Percentiles rank a stretch among this genome's conserved stretches.
These are phyloP conservation scores for Umbellularia californica DNA, from an alignment of 164 flowering plant species.

Conservation along the genomic window DNA sequence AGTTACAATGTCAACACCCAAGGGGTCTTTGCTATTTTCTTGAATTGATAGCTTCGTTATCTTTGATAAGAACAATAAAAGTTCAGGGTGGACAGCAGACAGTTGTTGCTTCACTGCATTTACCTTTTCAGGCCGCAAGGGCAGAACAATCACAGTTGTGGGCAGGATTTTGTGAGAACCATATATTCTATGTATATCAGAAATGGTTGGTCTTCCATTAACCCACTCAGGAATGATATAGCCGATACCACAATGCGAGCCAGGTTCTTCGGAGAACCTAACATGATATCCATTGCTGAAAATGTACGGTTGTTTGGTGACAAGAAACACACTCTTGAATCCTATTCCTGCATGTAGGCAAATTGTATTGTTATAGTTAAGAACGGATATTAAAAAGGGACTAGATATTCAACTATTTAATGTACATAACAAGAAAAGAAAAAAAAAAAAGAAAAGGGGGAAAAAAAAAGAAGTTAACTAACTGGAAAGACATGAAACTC, in stretches of 20 bases:
- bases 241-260: slow-evolving; percentile 35
- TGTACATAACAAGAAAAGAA: no score
- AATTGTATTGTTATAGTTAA: not conserved
- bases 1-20: slow-evolving; percentile 30
- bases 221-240: slow-evolving; percentile 62
- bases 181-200: slow-evolving; percentile 26
- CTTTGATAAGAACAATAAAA: slow-evolving; percentile 47
- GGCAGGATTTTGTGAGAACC: slow-evolving; percentile 21
- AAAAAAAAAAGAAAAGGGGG: no score
- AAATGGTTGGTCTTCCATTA: slow-evolving; percentile 31
- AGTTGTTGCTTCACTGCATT: slow-evolving; percentile 46
- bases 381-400: no score
- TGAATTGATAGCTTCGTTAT: slow-evolving; percentile 47
- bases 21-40: slow-evolving; percentile 25
- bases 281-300: slow-evolving; percentile 62
- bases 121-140: slow-evolving; percentile 45
- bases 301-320: slow-evolving; percentile 38
- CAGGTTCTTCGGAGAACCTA: slow-evolving; percentile 41
- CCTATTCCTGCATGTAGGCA: slow-evolving; percentile 38
- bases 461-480: no score
- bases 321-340: slow-evolving; percentile 56
- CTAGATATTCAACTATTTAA: no score
- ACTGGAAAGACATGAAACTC: no score
- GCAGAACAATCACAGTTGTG: slow-evolving; percentile 37
- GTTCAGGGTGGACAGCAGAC: slow-evolving; percentile 46